Evolutionary conservation across 139 green algal genomes (phyloP).

Genomic region (Edaphochlamys debaryana): DNA sequence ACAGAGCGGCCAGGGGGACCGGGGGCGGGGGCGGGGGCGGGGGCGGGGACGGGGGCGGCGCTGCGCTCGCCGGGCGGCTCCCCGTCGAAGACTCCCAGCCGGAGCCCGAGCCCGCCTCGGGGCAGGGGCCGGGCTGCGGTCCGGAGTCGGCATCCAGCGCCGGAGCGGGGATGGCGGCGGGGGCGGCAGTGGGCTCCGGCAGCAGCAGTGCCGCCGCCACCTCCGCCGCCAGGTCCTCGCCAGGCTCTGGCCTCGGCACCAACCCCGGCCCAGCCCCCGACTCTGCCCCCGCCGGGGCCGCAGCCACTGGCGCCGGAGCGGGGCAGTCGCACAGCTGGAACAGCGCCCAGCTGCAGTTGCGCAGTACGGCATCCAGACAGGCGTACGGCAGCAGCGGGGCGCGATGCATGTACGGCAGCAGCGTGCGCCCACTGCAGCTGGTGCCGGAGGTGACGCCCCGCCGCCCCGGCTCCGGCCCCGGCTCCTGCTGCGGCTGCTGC

Average conservation of each 20-base stretch:
- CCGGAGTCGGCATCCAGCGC: no score
- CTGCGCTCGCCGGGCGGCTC: no score
- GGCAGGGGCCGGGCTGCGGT: no score
- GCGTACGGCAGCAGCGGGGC: neutral
- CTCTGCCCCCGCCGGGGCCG: neutral
- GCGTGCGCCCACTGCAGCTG: neutral
- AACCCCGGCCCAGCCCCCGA: neutral
- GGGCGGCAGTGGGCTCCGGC: no score
- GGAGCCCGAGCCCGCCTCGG: no score
- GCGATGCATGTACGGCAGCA: neutral
- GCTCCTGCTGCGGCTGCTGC: neutral
- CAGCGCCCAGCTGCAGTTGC: slow-evolving; percentile 39
- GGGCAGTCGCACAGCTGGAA: slow-evolving; percentile 6
- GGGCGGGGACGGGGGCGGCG: no score
- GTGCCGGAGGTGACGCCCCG: neutral
- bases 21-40: no score
- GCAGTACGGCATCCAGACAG: slow-evolving; percentile 5
- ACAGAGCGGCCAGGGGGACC: no score
- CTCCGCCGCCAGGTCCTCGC: slow-evolving; percentile 6
- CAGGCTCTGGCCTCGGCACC: no score
- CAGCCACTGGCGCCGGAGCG: neutral
- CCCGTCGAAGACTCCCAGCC: no score
- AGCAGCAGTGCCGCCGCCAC: slow-evolving; percentile 1
- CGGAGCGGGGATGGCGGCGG: no score
- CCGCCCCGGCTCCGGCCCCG: neutral